Base-by-base conservation (phyloP, 2,329 filamentous ascomycete species). In the Drechslerella dactyloides region DNA sequence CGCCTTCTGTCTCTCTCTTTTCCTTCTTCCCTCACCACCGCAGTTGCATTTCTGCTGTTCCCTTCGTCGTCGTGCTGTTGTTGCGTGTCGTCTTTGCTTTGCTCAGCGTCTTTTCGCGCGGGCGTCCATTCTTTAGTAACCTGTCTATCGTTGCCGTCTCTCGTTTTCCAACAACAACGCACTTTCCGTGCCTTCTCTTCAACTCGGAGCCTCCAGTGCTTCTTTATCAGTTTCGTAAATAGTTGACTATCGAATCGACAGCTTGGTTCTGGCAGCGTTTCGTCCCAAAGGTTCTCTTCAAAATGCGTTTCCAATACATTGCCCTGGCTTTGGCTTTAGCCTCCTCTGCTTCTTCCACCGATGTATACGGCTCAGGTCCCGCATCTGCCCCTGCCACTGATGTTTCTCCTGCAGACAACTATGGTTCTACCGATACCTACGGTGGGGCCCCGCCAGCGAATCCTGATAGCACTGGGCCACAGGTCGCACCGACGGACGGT, bases 291-390 rank as follows among this genome's bases (percentile, higher is more conserved):
- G 30, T 72, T 72, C 59, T 7, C 33, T 72, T 65, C 60, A 72
- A 72, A 52, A 72, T 72, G 68, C 68, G 60, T 65, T 72, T 72
- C 60, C 60, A 72, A 72, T 55, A 72, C 52, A 17, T 72, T 52
- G 68, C 68, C 68, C 60, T 72, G 68, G 68, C 68, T 44, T 60
- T 72, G 68, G 68, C 68, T 60, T 46, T 72, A 42, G 54, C 68
- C 56, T 65, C 68, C 35, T 61, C 60, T 35, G 68, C 57, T 5
- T 64, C 60, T 52, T 55, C 68, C 23, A 58, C 53, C 60, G 23
- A 46, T 48, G 55, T 46, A n/a, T 65, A 65, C 44, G 17, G 44
- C 44, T 48, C n/a, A 19, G 17, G 19, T 5, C 21, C 44, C 19
- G 17, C 11, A 8, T 48, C 40, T 44, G 40, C 40, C 40, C 6